phyloP scores from a whole-genome alignment of 768 basidiomycete species.

The Phlegmacium glaucopus region DNA sequence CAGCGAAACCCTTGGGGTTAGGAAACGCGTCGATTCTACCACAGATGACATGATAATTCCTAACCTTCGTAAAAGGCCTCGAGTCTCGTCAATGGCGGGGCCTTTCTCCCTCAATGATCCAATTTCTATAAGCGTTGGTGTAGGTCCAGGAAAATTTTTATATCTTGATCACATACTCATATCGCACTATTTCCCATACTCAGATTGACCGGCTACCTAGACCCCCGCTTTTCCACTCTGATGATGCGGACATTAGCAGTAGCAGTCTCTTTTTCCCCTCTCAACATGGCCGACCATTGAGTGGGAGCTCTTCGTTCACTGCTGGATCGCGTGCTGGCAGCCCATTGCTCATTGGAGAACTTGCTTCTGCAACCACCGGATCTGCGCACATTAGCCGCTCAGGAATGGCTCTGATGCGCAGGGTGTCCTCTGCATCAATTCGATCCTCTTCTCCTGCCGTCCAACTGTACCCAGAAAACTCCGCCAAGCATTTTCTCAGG shows the following conservation, averaged over 20 bases:
- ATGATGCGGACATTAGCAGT: conserved; percentile 6
- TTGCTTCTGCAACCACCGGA: conserved; percentile 2
- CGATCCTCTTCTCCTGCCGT: conserved; percentile 4
- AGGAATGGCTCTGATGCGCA: conserved; percentile 18
- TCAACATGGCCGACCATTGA: conserved; percentile 16
- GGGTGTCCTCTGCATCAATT: conserved; percentile 22
- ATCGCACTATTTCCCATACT: neutral
- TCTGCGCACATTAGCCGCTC: neutral
- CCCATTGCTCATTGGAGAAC: conserved; percentile 3
- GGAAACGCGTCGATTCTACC: conserved; percentile 33
- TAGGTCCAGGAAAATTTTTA: conserved; percentile 14
- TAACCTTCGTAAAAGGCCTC: conserved; percentile 27
- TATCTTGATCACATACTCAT: neutral
- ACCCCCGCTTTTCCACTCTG: neutral
- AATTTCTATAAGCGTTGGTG: conserved; percentile 18
- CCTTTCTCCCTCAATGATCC: conserved; percentile 13
- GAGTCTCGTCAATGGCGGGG: conserved; percentile 25
- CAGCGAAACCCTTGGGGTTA: conserved; percentile 13
- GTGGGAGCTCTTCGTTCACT: conserved; percentile 24
- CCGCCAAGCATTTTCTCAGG: conserved; percentile 22
- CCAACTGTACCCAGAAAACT: conserved; percentile 17
- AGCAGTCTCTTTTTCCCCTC: conserved; percentile 14
- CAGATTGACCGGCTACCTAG: conserved; percentile 10
- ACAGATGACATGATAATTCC: conserved; percentile 22
- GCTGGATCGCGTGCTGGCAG: conserved; percentile 12